Percentiles rank a stretch among this genome's conserved stretches.
These are phyloP conservation scores for Eimeria sp. DNA, from an alignment of 169 alveolate species.

Conservation along the genomic window DNA sequence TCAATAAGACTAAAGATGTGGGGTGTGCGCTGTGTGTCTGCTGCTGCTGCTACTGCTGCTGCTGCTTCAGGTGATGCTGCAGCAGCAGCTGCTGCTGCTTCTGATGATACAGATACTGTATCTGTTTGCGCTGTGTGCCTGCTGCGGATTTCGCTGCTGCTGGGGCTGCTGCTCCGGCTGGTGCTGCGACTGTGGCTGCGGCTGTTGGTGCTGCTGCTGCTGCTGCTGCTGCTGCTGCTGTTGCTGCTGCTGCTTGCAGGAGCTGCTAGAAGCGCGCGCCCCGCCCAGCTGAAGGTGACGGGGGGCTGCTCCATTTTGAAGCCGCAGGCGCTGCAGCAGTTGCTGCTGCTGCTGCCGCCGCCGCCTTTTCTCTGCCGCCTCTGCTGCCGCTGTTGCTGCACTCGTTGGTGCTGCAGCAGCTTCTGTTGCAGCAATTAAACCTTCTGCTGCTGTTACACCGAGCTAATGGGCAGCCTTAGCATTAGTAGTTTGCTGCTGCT, in stretches of 20 bases:
- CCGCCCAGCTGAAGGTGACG: constrained; percentile 41
- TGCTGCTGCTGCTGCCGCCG: too few species aligned
- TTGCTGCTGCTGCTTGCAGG: constrained; percentile 10
- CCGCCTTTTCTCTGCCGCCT: too few species aligned
- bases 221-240: constrained; percentile 39
- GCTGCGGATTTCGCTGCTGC: background rate
- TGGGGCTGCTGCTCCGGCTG: background rate
- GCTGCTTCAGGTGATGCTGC: too few species aligned
- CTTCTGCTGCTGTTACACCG: background rate
- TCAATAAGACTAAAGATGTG: constrained; percentile 46
- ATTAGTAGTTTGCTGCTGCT: background rate
- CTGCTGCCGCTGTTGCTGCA: too few species aligned
- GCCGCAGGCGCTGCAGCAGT: constrained; percentile 15
- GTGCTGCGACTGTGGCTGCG: background rate
- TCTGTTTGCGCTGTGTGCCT: background rate
- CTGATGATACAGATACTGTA: too few species aligned
- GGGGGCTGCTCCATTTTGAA: constrained; percentile 32
- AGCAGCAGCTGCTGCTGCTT: too few species aligned
- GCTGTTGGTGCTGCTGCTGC: background rate
- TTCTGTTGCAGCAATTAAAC: background rate
- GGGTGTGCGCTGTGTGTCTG: constrained; percentile 31
- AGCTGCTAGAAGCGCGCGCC: constrained; percentile 13
- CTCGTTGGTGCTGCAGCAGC: background rate
- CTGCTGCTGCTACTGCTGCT: constrained; percentile 37
- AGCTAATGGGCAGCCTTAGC: background rate